Conservation (phyloP, 106 monocot genomes). For the Allium fistulosum region DNA sequence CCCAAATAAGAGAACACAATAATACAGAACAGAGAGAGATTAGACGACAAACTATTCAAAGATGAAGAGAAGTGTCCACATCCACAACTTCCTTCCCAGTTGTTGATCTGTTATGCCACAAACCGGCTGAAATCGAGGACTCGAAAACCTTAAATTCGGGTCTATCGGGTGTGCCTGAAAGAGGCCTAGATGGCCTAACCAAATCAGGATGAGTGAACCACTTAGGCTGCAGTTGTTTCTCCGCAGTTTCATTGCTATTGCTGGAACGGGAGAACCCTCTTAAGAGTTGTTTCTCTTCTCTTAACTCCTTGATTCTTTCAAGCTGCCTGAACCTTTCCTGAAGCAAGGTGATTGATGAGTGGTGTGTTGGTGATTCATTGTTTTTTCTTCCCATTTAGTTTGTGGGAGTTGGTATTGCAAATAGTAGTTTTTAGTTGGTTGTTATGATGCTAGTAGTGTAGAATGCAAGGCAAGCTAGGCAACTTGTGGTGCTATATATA, state of each 20-base stretch:
- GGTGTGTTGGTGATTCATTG: not conserved
- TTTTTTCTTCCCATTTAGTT: constrained; percentile 8
- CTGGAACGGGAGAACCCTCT: not conserved
- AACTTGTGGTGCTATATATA: constrained; percentile 5
- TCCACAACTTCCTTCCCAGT: constrained; percentile 5
- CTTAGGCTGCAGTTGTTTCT: constrained; percentile 9
- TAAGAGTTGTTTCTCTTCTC: constrained; percentile 42
- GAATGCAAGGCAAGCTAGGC: not conserved
- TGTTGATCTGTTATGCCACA: constrained; percentile 2
- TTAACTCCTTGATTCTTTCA: constrained; percentile 50
- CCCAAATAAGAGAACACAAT: not conserved
- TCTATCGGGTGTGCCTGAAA: not conserved
- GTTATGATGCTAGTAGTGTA: not conserved
- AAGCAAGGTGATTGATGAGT: constrained; percentile 62
- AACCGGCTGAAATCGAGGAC: constrained; percentile 6
- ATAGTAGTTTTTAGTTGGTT: not conserved
- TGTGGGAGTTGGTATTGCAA: not conserved
- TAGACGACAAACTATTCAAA: constrained; percentile 18
- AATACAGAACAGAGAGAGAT: not conserved
- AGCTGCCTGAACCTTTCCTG: constrained; percentile 70
- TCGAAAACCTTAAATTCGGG: constrained; percentile 5
- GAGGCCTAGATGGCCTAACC: constrained; percentile 17
- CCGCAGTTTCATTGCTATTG: not conserved
- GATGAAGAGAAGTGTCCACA: constrained; percentile 80
- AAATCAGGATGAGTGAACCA: constrained; percentile 52